Evolutionary conservation across 306 rosid species (phyloP), one percentile per base, ranked within the genome.

Genomic region (Lagenaria siceraria): DNA sequence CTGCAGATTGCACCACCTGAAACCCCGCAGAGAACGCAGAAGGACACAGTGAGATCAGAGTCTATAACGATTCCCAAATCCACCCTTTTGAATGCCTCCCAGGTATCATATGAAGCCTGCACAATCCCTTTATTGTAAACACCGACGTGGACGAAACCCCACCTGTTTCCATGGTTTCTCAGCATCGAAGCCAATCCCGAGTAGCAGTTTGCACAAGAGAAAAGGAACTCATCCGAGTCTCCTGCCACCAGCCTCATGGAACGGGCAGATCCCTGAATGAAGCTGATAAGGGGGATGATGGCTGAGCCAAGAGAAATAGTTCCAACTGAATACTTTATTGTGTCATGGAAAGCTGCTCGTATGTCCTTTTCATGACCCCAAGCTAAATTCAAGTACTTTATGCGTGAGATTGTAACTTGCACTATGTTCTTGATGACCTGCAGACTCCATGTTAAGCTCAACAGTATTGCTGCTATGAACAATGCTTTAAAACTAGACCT

Each of bases 101-200:
- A 89, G 13, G 84, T 81, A 83, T 91, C 93, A 22, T 51, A 40
- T 18, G 96, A 89, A 62, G 97, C 96, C 49, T 84, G 86, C 82
- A 87, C 82, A 83, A 93, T 80, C 10, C 91, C 93, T 81, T 89
- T 89, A 80, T 86, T 83, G 75, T 82, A 82, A 46, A 62, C 90
- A 14, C 96, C 93, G 10, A 89, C 86, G 7, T 87, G 86, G 55
- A 93, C 98, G 31, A 91, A 93, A 27, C 92, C 97, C 98, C 98
- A 93, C 36, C 92, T 66, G 40, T 89, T 91, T 65, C 96, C 93
- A 11, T 76, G 75, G 5, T 29, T 46, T 31, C 88, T 84, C 64
- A 91, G 89, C 27, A 77, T 15, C 13, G 92, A 80, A 64, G 92
- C 93, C 36, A 91, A 35, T 56, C 93, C 87, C 14, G 83, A 78